Evolutionary conservation across 352 stramenopile genomes (phyloP), one percentile per base, ranked within the genome.

Genomic region (Pythium chondricola): DNA sequence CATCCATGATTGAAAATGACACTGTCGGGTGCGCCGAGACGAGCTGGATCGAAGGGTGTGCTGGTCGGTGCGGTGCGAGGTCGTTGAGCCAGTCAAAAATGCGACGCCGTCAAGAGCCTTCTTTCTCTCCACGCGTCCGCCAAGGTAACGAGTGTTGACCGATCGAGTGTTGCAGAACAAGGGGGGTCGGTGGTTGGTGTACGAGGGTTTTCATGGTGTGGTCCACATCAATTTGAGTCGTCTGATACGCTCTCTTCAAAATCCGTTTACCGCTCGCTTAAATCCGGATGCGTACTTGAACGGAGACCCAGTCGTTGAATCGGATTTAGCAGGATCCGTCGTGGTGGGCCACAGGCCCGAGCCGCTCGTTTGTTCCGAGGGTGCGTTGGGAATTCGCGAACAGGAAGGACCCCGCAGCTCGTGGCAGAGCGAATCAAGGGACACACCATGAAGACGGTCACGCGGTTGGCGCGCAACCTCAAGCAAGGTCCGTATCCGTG

Each of bases 1-100:
- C 75, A 24, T 89, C 71, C 80, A 89, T 92, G 36, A 60, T 58
- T 37, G 48, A n/a, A 21, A 46, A 46, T n/a, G n/a, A 29, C 11
- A 52, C 33, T 35, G 18, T 18, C 21, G 3, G 29, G 52, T 38
- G 51, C 33, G 36, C 4, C 14, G 16, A 6, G 10, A 47, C 31
- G 26, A 25, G 36, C 16, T 18, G 24, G 36, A 41, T 48, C 20
- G 9, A 37, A n/a, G 20, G 32, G 22, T 6, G 18, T 17, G n/a
- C 17, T 17, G 20, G 21, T 21, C 2, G 14, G n/a, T 3, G 6
- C 6, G 48, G 9, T 24, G 13, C 39, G 16, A 24, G 47, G 21
- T 24, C 31, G 10, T 17, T 10, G 25, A 33, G 31, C 39, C 32
- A 48, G 25, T 51, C 41, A 41, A 58, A 42, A n/a, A n/a, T n/a